Percentiles rank a stretch among this genome's conserved stretches.
Conservation (phyloP, 176 grass and related monocot species). For the Ensete glaucum region DNA sequence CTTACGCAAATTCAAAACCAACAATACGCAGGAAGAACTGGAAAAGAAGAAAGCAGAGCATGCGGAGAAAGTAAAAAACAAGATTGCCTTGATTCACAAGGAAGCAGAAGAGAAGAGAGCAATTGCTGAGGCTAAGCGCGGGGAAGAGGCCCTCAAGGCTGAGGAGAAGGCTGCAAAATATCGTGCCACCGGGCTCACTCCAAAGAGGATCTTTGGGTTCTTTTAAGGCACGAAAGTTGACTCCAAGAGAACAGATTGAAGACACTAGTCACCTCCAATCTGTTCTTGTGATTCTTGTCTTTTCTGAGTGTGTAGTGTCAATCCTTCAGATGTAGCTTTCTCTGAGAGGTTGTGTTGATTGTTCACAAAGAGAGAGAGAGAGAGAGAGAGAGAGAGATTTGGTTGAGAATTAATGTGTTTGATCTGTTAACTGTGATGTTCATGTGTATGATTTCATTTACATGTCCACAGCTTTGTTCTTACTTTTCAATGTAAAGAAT, state of each 20-base stretch:
- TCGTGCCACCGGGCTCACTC: background rate
- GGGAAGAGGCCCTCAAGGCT: background rate
- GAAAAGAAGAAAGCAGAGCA: slow-evolving; percentile 3
- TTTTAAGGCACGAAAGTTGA: background rate
- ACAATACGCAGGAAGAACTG: slow-evolving; percentile 1
- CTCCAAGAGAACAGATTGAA: too few species aligned
- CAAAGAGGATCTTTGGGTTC: background rate
- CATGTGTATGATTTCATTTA: too few species aligned
- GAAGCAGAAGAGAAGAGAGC: slow-evolving; percentile 10
- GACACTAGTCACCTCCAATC: background rate
- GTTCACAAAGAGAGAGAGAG: too few species aligned
- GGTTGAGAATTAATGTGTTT: too few species aligned
- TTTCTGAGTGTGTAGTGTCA: background rate
- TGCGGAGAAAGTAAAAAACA: slow-evolving; percentile 2
- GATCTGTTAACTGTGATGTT: too few species aligned
- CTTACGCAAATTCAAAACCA: too few species aligned
- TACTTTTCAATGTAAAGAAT: too few species aligned
- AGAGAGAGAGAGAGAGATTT: too few species aligned
- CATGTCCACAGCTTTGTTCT: too few species aligned
- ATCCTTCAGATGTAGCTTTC: too few species aligned
- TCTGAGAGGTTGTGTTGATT: too few species aligned
- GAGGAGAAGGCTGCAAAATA: slow-evolving; percentile 12
- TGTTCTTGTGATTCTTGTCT: background rate
- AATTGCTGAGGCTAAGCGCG: background rate
- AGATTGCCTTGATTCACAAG: slow-evolving; percentile 2